These are phyloP conservation scores for Pouteria campechiana DNA, from an alignment of 179 eudicot genomes.

Conservation along the genomic window DNA sequence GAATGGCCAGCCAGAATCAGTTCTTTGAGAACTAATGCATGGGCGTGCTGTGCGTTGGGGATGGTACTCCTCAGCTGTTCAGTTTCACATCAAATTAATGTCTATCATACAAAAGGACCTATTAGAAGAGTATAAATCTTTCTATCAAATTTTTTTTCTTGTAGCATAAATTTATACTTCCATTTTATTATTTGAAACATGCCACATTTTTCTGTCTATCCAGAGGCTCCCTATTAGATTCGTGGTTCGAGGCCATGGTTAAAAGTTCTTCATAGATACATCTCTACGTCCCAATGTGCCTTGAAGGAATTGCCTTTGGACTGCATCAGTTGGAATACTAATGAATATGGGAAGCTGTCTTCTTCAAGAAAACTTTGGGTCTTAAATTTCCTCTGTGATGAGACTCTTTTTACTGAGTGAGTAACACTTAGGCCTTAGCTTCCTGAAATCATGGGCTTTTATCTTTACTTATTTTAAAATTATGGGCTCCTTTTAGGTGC, in stretches of 20 bases:
- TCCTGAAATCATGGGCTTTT: too few relatives aligned
- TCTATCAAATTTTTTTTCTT: neutral
- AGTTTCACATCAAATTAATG: slow-evolving; percentile 47
- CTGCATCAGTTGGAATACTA: slow-evolving; percentile 21
- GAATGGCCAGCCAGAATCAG: slow-evolving; percentile 50
- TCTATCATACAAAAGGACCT: slow-evolving; percentile 28
- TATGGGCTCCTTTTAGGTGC: too few relatives aligned
- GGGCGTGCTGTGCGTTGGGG: slow-evolving; percentile 45
- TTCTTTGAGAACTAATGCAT: slow-evolving; percentile 40
- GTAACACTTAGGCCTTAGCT: too few relatives aligned
- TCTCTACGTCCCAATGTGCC: slow-evolving; percentile 24
- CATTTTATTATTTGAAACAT: neutral
- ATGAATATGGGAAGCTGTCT: slow-evolving; percentile 34
- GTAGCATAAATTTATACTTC: neutral
- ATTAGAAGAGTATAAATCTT: slow-evolving; percentile 31
- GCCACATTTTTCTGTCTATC: neutral
- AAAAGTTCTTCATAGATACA: slow-evolving; percentile 21
- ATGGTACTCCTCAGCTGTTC: slow-evolving; percentile 32
- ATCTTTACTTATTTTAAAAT: too few relatives aligned
- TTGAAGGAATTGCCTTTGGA: slow-evolving; percentile 18
- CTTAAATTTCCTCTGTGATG: slow-evolving; percentile 50
- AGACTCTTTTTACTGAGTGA: slow-evolving; percentile 49
- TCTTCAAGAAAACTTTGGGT: slow-evolving; percentile 48
- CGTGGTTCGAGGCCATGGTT: slow-evolving; percentile 30
- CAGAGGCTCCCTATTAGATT: slow-evolving; percentile 17